Evolutionary conservation across 2,329 filamentous ascomycete genomes (phyloP), one percentile per base, ranked within the genome.

Genomic region (Cytospora chrysosperma): DNA sequence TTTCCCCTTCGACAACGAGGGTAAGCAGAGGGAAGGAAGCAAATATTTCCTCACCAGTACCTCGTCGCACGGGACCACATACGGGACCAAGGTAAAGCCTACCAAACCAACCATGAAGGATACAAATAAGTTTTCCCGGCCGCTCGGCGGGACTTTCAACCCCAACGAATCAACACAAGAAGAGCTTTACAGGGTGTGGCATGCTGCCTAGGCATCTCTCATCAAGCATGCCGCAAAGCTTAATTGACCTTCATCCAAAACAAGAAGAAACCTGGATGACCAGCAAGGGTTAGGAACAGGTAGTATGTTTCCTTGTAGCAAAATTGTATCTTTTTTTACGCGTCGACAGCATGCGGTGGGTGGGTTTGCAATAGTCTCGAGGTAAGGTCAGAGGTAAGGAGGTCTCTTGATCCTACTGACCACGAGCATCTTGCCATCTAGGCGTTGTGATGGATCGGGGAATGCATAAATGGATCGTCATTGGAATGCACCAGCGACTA

Each of bases 371-470:
- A 56, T 63, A 61, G 59, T 60, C 62, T 65, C 27, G 63, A 67
- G 70, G 71, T 72, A 72, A 72, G 70, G 70, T 70, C 70, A 71
- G 70, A 72, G 70, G 71, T 72, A 72, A 70, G 67, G 69, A 70
- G 67, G 69, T 64, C 64, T 65, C 54, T 60, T 51, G 66, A 65
- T 68, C 68, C 69, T 69, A 65, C 69, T 71, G 70, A 69, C 69
- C 69, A 63, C 43, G 65, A 61, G 26, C 49, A 54, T 66, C 47
- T 34, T 59, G 53, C 52, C 59, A 58, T 37, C 57, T 52, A 37
- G 37, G 54, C 30, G 43, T 55, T 47, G 24, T 53, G 30, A 61
- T 49, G 53, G 49, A 30, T 50, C 13, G 19, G 32, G 30, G 12
- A 26, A 26, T 21, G 32, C 19, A 51, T 28, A n/a, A 52, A 57